Evolutionary conservation across 768 basidiomycete species (phyloP), one percentile per base, ranked within the genome.

Genomic region (Pleurotus giganteus): DNA sequence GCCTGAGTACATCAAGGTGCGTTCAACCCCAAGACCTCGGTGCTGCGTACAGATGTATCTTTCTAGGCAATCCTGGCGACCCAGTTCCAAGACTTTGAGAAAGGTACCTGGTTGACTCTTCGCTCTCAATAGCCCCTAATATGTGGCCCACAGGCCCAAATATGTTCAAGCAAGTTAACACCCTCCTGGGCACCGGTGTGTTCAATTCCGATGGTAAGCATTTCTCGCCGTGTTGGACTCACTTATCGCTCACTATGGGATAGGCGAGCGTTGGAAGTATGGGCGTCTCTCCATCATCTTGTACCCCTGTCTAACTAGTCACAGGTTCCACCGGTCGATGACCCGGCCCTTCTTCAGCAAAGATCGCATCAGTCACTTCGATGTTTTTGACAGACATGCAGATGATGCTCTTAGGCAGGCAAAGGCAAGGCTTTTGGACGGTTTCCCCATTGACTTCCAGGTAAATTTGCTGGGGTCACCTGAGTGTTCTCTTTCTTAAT

Each of bases 221-320:
- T 5, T 45, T 29, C 41, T 12, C 19, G 31, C 37, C 43, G 21
- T 39, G 19, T 19, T 2, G 28, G 45, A 1, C 54, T 15, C 3
- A 46, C 49, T 4, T 15, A 12, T 31, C 11, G 52, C 28, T 55
- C 7, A 55, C 26, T 2, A 17, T 27, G 28, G 17, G 17, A 3
- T 42, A 84, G 84, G 84, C n/a, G 82, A 86, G 1, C 74, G 81
- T 67, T 89, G 88, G 88, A 89, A 84, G 83, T 86, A 60, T 57
- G 77, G 32, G n/a, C 34, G n/a, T 24, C 21, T 15, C 21, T 12
- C 24, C 19, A 2, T 21, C 17, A 26, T 4, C 24, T 31, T 36
- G 7, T 27, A n/a, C 7, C 44, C 37, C 15, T 46, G 24, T 8
- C 27, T n/a, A 23, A 28, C 3, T 21, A 9, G 19, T 21, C 11